Conservation (phyloP, 129 eudicot genomes). For the Flaveria linearis region DNA sequence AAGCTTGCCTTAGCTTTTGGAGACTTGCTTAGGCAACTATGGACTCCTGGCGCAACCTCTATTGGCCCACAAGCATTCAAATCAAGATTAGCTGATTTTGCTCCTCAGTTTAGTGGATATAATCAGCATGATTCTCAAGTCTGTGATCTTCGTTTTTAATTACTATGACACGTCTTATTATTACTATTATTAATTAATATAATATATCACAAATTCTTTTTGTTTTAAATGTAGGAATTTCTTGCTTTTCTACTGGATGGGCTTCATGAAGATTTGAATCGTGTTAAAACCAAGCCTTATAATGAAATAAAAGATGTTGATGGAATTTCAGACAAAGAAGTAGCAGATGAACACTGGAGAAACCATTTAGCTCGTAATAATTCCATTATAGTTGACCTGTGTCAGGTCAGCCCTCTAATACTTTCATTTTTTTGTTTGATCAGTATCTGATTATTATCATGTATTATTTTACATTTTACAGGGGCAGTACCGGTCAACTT, state of each 20-base stretch:
- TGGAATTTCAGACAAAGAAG: conserved; percentile 56
- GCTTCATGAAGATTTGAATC: conserved; percentile 89
- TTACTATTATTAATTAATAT: not conserved
- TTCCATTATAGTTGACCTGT: conserved; percentile 76
- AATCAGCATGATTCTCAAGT: conserved; percentile 97
- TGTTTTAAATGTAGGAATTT: conserved; percentile 54
- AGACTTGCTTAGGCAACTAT: conserved; percentile 70
- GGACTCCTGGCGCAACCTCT: conserved; percentile 66
- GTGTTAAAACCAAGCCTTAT: conserved; percentile 78
- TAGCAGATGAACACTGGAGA: conserved; percentile 84
- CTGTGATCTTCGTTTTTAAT: conserved; percentile 24
- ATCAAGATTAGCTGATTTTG: conserved; percentile 58
- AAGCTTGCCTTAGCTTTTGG: conserved; percentile 90
- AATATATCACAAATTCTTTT: not conserved
- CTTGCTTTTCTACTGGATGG: conserved; percentile 92
- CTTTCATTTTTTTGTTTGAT: not conserved
- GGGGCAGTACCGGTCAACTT: conserved; percentile 88
- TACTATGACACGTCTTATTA: not conserved
- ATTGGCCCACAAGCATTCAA: conserved; percentile 65
- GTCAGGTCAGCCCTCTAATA: conserved; percentile 55
- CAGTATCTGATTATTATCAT: not conserved
- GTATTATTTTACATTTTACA: conserved; percentile 25
- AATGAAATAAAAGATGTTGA: conserved; percentile 57
- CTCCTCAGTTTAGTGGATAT: conserved; percentile 79
- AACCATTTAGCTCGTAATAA: conserved; percentile 79